Conservation (phyloP, 2,329 filamentous ascomycete species). For the Verticillium isaacii region DNA sequence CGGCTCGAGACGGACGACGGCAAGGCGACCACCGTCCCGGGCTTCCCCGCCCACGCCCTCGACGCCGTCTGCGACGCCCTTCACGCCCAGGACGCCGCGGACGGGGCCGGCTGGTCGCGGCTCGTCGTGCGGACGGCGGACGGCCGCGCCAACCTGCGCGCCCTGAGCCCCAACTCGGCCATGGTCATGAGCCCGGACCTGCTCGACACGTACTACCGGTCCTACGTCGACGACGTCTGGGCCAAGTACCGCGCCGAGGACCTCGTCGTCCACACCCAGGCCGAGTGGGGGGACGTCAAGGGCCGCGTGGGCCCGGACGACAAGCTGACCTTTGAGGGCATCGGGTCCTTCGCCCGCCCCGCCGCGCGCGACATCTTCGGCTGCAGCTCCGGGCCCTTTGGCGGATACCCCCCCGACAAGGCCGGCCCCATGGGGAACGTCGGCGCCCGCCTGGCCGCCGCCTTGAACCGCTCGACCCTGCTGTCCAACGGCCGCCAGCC, state of each 20-base stretch:
- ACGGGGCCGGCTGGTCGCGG: constrained; percentile 46
- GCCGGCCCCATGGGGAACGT: constrained; percentile 52
- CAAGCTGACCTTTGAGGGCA: constrained; percentile 33
- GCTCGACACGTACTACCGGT: constrained; percentile 44
- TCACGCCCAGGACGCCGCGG: constrained; percentile 36
- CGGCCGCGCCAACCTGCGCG: constrained; percentile 38
- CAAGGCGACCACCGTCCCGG: constrained; percentile 38
- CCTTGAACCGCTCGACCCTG: constrained; percentile 70
- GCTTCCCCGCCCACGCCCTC: constrained; percentile 42
- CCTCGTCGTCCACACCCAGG: constrained; percentile 51
- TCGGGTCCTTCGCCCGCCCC: constrained; percentile 40
- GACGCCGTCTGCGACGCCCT: constrained; percentile 38
- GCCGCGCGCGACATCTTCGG: constrained; percentile 44
- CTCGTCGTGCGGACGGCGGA: constrained; percentile 39
- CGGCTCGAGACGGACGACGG: constrained; percentile 43
- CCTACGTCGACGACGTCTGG: constrained; percentile 50
- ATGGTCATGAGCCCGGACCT: constrained; percentile 36
- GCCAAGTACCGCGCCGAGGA: constrained; percentile 36
- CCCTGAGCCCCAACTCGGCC: constrained; percentile 48
- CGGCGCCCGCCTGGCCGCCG: constrained; percentile 69
- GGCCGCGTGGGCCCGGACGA: constrained; percentile 33
- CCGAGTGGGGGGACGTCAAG: constrained; percentile 41
- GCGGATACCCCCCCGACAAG: constrained; percentile 30
- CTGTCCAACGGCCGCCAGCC: constrained; percentile 48
- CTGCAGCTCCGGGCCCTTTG: constrained; percentile 55